Evolutionary conservation across 169 alveolate species (phyloP).

Genomic region (Perkinsus chesapeaki): DNA sequence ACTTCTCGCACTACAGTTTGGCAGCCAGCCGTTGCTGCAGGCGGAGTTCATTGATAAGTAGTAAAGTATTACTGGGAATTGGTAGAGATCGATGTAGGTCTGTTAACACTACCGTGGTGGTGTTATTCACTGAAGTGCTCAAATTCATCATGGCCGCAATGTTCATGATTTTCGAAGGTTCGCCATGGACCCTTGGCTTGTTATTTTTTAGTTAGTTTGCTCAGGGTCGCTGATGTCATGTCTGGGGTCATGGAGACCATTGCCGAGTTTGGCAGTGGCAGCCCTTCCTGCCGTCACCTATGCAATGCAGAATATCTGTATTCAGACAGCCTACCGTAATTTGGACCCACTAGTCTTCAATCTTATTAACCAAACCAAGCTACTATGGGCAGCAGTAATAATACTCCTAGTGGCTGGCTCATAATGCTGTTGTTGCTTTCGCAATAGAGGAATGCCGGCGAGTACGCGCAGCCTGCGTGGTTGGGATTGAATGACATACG

Average conservation of each 20-base stretch:
- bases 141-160: background rate
- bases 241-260: background rate
- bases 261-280: background rate
- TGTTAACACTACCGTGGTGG: background rate
- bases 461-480: too few species aligned
- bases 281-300: background rate
- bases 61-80: background rate
- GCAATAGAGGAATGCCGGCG: too few species aligned
- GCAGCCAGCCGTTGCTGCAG: background rate
- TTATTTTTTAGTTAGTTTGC: background rate
- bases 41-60: background rate
- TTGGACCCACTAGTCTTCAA: background rate
- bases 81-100: background rate
- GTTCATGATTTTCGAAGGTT: background rate
- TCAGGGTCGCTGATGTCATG: background rate
- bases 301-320: background rate
- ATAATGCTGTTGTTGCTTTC: too few species aligned
- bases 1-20: background rate
- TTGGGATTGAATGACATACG: too few species aligned
- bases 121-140: background rate
- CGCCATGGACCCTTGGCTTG: background rate
- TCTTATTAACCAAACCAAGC: background rate
- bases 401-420: too few species aligned
- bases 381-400: background rate
- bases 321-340: background rate